Percentiles rank a stretch among this genome's conserved stretches.
Conservation (phyloP, 75 land plant genomes). For the Adiantum capillusveneris region DNA sequence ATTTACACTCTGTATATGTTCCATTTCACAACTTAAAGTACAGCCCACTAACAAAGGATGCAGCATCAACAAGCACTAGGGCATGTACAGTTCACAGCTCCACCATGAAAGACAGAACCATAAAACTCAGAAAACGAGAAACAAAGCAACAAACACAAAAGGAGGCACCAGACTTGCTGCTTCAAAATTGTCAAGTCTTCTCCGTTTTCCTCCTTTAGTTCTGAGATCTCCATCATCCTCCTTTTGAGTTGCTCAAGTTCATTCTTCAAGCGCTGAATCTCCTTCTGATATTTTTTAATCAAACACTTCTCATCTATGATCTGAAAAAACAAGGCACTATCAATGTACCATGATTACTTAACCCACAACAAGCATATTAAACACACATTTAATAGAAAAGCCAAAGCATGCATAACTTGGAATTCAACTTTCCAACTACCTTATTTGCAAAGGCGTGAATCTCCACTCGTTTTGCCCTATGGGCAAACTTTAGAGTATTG, state of each 20-base stretch:
- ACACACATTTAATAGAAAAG: background rate
- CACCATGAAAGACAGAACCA: no score
- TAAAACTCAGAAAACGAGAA: no score
- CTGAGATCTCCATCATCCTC: constrained; percentile 30
- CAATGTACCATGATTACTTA: background rate
- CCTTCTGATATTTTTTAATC: constrained; percentile 85
- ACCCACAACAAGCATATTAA: no score
- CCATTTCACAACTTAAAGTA: no score
- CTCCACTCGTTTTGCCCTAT: constrained; percentile 79
- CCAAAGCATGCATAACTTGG: background rate
- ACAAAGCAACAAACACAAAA: no score
- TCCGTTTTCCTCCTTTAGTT: no score
- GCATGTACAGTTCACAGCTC: no score
- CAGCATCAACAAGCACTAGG: no score
- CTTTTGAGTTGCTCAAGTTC: constrained; percentile 70
- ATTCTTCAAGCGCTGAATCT: constrained; percentile 59
- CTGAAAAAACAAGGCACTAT: constrained; percentile 25
- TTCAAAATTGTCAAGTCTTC: no score
- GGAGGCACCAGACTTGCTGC: no score
- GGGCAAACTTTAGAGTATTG: constrained; percentile 88
- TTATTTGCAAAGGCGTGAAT: constrained; percentile 70
- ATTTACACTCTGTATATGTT: no score
- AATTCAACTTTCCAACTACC: constrained; percentile 22
- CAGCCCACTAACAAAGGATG: no score
- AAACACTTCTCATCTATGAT: constrained; percentile 89